Evolutionary conservation across 2,329 filamentous ascomycete genomes (phyloP).

Genomic region (Fusarium fujikuroi): DNA sequence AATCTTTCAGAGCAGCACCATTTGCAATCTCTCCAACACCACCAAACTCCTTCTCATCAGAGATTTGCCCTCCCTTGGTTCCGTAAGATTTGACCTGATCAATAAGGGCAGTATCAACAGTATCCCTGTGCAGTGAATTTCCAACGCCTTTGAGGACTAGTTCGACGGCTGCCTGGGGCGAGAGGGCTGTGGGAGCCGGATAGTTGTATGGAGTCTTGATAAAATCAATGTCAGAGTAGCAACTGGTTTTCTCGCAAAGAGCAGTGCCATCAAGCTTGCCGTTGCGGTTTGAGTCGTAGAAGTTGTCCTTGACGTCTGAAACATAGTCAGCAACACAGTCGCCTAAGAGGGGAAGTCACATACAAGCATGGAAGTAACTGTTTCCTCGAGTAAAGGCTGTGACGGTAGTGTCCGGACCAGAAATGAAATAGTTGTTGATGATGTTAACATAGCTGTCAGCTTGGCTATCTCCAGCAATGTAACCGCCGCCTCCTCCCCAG

Average conservation of each 20-base stretch:
- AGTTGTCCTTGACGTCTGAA: conserved; percentile 60
- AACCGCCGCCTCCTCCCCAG: conserved; percentile 64
- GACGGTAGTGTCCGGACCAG: conserved; percentile 60
- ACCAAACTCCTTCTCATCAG: conserved; percentile 57
- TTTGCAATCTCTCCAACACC: conserved; percentile 53
- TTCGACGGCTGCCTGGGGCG: conserved; percentile 53
- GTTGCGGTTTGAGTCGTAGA: conserved; percentile 61
- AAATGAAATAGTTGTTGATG: conserved; percentile 67
- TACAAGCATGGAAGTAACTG: conserved; percentile 61
- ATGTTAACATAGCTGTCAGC: conserved; percentile 62
- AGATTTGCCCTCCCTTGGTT: conserved; percentile 56
- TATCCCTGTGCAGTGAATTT: conserved; percentile 57
- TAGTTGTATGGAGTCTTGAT: conserved; percentile 54
- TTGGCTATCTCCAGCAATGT: conserved; percentile 63
- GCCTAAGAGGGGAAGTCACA: background rate
- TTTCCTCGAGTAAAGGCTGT: conserved; percentile 67
- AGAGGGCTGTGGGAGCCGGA: conserved; percentile 54
- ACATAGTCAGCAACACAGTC: background rate
- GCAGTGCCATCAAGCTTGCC: conserved; percentile 60
- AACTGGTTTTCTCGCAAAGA: conserved; percentile 54
- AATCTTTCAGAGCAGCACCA: conserved; percentile 54
- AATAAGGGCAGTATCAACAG: conserved; percentile 55
- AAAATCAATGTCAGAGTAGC: conserved; percentile 60
- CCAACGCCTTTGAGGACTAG: conserved; percentile 55
- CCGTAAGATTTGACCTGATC: conserved; percentile 58